Base-by-base conservation (phyloP, 768 basidiomycete species). In the Zangia roseola region DNA sequence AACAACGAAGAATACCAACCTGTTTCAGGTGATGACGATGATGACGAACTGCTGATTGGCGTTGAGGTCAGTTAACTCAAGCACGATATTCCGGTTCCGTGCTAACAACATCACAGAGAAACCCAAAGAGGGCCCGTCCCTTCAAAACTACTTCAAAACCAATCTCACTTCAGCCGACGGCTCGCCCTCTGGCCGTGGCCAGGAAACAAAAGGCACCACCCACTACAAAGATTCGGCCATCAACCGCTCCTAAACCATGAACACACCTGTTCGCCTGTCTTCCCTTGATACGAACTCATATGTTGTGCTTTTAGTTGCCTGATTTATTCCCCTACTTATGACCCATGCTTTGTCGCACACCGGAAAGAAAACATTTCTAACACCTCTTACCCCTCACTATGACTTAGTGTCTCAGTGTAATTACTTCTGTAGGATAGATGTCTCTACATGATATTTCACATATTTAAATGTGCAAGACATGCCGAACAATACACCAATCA, bases 31-130 rank as follows among this genome's bases (percentile, higher is more conserved):
- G 83, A 76, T 10, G 80, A 31, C 4, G 30, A 82, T 5, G 83
- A 86, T 53, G 81, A n/a, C n/a, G n/a, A 84, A 56, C 60, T 86
- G 25, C 74, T 79, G 72, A 78, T 86, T 65, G 80, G 78, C 23
- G 69, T 74, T n/a, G 77, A 78, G 72, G 85, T 84, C 28, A 52
- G 61, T 17, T 37, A 43, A 41, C 57, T 37, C 6, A 30, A 36
- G 38, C 23, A 28, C 17, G 5, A 37, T 17, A 30, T 37, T 2
- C 10, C 19, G 20, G 28, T 45, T 40, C 51, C 49, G 13, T 12
- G 21, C 36, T 56, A 12, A 53, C n/a, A 10, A 8, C 28, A 12
- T 42, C 45, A 28, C 53, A 81, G 78, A 66, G 66, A 28, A 77
- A 75, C 45, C 70, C 62, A 28, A 69, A 70, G 13, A 73, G 75